Percentiles rank a stretch among this genome's conserved stretches.
Conservation (phyloP, 2,329 filamentous ascomycete species). For the Aspergillus nomiae region DNA sequence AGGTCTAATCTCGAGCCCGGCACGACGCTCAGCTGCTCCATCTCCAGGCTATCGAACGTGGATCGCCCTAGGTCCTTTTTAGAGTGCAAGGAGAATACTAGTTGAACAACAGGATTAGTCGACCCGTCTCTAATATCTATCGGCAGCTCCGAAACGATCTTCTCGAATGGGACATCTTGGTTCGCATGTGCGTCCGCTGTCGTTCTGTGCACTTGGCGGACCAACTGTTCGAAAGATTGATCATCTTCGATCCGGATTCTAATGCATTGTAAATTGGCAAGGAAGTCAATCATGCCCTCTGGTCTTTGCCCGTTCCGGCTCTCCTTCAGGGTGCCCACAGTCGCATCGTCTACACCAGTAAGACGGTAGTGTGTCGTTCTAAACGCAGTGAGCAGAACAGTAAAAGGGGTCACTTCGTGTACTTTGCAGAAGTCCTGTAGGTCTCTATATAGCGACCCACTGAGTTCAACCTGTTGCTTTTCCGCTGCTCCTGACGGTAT, state of each 20-base stretch:
- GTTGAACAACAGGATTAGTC: slow-evolving; percentile 10
- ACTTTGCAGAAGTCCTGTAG: background rate
- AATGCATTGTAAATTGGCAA: slow-evolving; percentile 12
- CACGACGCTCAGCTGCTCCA: background rate
- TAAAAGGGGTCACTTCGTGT: slow-evolving; percentile 5
- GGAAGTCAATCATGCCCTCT: slow-evolving; percentile 1
- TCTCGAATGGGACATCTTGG: slow-evolving; percentile 10
- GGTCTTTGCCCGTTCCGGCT: slow-evolving; percentile 1
- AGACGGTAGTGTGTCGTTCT: slow-evolving; percentile 12
- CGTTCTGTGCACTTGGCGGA: background rate
- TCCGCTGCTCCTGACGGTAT: slow-evolving; percentile 3
- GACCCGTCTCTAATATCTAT: background rate
- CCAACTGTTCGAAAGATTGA: slow-evolving; percentile 6
- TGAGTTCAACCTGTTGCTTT: background rate
- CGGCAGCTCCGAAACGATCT: slow-evolving; percentile 6
- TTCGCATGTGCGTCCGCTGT: background rate
- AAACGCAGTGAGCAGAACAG: slow-evolving; percentile 6
- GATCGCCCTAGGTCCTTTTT: background rate
- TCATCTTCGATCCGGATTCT: background rate
- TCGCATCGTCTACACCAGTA: slow-evolving; percentile 4
- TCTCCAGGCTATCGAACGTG: slow-evolving; percentile 2
- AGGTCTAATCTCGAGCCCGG: slow-evolving; percentile 5
- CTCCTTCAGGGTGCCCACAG: slow-evolving; percentile 7
- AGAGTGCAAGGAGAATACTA: slow-evolving; percentile 1
- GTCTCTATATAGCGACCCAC: background rate